Conservation (phyloP, 345 rosid species). For the Melastoma malabathricum region DNA sequence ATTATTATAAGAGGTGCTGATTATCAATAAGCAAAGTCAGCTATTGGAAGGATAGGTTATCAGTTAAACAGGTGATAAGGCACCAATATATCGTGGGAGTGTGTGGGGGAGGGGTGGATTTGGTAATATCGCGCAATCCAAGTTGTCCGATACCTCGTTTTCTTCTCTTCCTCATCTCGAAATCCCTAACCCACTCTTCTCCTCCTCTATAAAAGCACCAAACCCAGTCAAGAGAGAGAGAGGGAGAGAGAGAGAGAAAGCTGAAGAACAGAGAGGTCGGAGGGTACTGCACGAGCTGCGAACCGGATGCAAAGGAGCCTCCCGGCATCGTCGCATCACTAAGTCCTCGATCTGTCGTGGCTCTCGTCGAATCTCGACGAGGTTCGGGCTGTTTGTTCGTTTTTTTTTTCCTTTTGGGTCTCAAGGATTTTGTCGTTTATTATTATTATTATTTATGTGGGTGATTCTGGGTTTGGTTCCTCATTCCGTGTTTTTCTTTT, state of each 20-base stretch:
- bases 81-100: neutral
- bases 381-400: slow-evolving; percentile 1
- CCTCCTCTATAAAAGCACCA: slow-evolving; percentile 26
- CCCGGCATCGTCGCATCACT: neutral
- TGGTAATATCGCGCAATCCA: neutral
- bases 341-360: slow-evolving; percentile 1
- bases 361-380: slow-evolving; percentile 1
- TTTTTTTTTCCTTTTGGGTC: neutral
- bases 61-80: neutral
- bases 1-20: neutral
- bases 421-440: neutral
- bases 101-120: neutral
- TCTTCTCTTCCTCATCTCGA: slow-evolving; percentile 14
- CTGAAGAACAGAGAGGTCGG: neutral
- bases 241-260: neutral
- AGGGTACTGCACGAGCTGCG: neutral
- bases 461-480: slow-evolving; percentile 4
- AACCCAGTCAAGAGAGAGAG: slow-evolving; percentile 12
- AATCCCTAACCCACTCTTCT: slow-evolving; percentile 28
- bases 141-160: slow-evolving; percentile 4
- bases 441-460: neutral
- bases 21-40: accelerated
- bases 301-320: neutral
- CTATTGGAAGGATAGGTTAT: neutral
- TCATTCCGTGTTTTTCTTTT: neutral